phyloP scores from a whole-genome alignment of 805 yeast genomes.

The Myxozyma melibiosi region DNA sequence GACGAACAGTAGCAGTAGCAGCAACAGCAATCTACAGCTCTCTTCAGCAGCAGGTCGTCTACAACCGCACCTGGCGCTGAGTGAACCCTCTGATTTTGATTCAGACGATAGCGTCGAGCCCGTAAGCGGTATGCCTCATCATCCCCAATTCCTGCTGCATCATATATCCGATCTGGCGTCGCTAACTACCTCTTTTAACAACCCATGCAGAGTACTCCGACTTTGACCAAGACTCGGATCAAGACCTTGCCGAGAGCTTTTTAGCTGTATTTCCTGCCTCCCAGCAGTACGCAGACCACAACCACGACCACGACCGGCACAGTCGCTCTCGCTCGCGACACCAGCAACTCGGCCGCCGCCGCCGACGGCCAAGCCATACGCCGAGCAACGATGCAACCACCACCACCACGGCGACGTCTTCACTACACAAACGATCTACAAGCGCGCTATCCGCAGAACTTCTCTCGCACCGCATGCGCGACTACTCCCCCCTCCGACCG shows the following conservation, averaged over 20 bases:
- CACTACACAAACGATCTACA: background rate
- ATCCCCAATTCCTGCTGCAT: too few species aligned
- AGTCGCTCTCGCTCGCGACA: background rate
- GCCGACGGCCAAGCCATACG: background rate
- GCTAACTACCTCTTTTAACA: background rate
- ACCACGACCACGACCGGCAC: background rate
- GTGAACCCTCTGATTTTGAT: conserved; percentile 2
- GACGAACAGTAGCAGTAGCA: too few species aligned
- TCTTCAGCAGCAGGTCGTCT: too few species aligned
- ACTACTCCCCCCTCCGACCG: conserved; percentile 1
- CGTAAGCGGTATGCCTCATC: conserved; percentile 12
- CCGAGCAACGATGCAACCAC: background rate
- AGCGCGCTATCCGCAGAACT: background rate
- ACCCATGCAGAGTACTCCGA: conserved; percentile 1
- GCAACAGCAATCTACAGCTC: too few species aligned
- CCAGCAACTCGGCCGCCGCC: background rate
- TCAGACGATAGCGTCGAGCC: conserved; percentile 21
- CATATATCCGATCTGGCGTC: background rate
- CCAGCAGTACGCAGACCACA: background rate
- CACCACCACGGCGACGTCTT: background rate
- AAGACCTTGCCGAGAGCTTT: conserved; percentile 1
- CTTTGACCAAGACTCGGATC: conserved; percentile 6
- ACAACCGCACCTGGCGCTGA: too few species aligned
- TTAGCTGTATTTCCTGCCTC: background rate
- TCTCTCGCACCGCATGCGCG: conserved; percentile 4